Conservation (phyloP, 176 grass and related monocot genomes). For the Triticum turgidum region DNA sequence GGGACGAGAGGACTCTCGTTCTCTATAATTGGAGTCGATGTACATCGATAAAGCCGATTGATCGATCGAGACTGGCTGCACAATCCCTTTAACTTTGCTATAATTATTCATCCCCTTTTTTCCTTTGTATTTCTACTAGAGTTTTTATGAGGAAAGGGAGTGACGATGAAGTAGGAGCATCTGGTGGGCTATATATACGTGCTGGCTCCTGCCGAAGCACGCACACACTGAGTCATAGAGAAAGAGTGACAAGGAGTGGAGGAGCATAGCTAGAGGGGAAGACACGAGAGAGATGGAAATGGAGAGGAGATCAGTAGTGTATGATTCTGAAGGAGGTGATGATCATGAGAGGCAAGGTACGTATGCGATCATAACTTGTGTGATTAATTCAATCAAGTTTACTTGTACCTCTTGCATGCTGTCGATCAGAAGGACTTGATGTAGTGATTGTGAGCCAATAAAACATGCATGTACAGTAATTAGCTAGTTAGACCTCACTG, state of each 20-base stretch:
- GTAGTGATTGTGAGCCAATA: not conserved
- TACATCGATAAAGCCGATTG: conserved; percentile 1
- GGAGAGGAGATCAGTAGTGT: conserved; percentile 59
- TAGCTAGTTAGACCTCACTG: not conserved
- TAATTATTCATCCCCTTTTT: conserved; percentile 12
- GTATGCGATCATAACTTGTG: not conserved
- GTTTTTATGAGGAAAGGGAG: not conserved
- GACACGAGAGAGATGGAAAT: conserved; percentile 19
- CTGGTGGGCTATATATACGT: conserved; percentile 35
- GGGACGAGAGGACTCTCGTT: not conserved
- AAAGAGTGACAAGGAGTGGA: not conserved
- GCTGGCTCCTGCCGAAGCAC: conserved; percentile 26
- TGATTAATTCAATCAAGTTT: not conserved
- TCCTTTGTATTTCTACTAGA: not conserved
- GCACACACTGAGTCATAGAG: conserved; percentile 5
- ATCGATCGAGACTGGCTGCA: not conserved
- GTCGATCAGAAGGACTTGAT: not conserved
- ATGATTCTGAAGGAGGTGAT: conserved; percentile 56
- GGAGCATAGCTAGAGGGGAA: not conserved
- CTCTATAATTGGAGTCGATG: conserved; percentile 26
- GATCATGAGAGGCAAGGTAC: conserved; percentile 84
- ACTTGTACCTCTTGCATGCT: not conserved
- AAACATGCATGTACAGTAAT: not conserved
- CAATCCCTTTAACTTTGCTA: conserved; percentile 25
- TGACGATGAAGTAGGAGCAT: not conserved